These are phyloP conservation scores for Trichoderma hamatum DNA, from an alignment of 2,329 filamentous ascomycete genomes.

Conservation along the genomic window DNA sequence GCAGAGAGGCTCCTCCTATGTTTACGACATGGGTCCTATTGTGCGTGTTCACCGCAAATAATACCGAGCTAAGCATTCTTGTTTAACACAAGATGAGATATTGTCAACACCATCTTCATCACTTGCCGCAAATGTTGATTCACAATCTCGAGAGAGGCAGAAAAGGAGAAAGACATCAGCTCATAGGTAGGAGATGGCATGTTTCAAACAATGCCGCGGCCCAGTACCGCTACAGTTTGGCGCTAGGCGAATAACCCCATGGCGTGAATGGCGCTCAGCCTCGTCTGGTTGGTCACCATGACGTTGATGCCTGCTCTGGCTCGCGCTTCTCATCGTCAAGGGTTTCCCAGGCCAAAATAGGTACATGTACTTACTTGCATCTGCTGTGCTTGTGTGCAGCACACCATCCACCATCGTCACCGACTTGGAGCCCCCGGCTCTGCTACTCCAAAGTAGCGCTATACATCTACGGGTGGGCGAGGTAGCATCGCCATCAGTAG, in stretches of 20 bases:
- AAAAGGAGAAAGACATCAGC: not conserved
- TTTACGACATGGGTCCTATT: not conserved
- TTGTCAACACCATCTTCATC: not conserved
- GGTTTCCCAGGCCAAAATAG: not conserved
- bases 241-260: conserved; percentile 6
- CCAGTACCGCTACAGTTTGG: not conserved
- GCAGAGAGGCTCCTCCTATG: not conserved
- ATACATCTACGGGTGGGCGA: not conserved
- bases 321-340: not conserved
- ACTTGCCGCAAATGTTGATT: not conserved
- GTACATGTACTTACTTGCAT: not conserved
- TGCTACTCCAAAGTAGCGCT: not conserved
- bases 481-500: not conserved
- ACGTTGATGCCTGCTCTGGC: conserved; percentile 7
- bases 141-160: not conserved
- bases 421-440: not conserved
- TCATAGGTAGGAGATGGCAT: not conserved
- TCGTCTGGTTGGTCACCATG: conserved; percentile 21
- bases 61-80: not conserved
- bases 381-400: not conserved
- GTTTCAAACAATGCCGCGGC: not conserved
- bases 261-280: conserved; percentile 5
- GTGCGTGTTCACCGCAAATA: no score
- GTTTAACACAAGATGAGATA: not conserved
- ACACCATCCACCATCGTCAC: not conserved